Base-by-base conservation (phyloP, 176 grass and related monocot genomes). In the Saccharum officinarum region DNA sequence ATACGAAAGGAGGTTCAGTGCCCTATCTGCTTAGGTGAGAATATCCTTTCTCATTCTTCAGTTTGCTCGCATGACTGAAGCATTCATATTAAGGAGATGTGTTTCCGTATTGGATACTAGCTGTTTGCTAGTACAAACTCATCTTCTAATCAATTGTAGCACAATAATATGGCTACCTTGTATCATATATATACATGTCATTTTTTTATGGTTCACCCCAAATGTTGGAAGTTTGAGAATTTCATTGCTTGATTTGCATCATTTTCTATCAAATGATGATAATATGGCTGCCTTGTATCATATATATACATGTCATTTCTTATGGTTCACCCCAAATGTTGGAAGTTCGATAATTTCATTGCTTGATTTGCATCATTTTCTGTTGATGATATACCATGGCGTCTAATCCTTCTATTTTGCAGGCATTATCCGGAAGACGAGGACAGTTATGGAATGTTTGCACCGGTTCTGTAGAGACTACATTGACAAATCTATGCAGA, bases 391-490 rank as follows among this genome's bases (percentile, higher is more conserved):
- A 68, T 75, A 62, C 18, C 8, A 69, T 12, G 44, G 73, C 0
- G 1, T 69, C 9, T 80, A 26, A 49, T 69, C 17, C 47, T 75
- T 70, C 30, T 11, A 79, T 68, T 72, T 72, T 26, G 44, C 80
- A 94, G 92, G 92, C 17, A 92, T 94, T 85, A 94, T 94, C 28
- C 80, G 87, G 41, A 94, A 92, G 77, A 94, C 92, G 50, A 92
- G 92, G 69, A 92, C 92, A 5, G 90, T 94, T 74, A 94, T 94
- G 92, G 92, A 94, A 68, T 94, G 92, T 88, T 80, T 94, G 71
- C 92, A 94, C 79, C 81, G 92, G 10, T 94, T 94, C 84, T 94
- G 92, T 75, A 88, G 92, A 82, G 90, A 94, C 44, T 94, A 90
- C 61, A 94, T 92, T 63, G 90, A 94, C 80, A 94, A 92, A 92